phyloP scores from a whole-genome alignment of 2,329 filamentous ascomycete species.

The Allantophomopsis cytisporea region DNA sequence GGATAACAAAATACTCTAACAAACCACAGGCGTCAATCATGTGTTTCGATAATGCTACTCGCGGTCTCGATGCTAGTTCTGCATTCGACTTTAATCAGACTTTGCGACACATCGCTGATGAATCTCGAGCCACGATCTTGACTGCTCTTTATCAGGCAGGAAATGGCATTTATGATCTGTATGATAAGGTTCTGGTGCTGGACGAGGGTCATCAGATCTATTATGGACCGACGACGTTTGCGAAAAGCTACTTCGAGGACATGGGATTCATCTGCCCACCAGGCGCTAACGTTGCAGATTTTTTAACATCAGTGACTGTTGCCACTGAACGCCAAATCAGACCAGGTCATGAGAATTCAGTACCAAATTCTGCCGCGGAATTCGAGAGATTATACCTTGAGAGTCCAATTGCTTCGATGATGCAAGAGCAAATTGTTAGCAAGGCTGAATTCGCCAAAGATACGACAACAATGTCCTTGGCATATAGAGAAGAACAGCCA shows the following conservation, averaged over 20 bases:
- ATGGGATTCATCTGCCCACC: conserved; percentile 43
- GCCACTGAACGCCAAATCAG: conserved; percentile 42
- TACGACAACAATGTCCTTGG: background rate
- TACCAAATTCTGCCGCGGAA: conserved; percentile 51
- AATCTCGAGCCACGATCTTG: conserved; percentile 50
- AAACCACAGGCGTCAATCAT: conserved; percentile 23
- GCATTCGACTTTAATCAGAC: conserved; percentile 59
- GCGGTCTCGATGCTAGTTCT: conserved; percentile 59
- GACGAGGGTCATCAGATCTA: conserved; percentile 54
- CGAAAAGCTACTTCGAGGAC: conserved; percentile 51
- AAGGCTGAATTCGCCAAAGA: background rate
- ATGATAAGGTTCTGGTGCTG: conserved; percentile 68
- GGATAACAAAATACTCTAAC: background rate
- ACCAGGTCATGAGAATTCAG: conserved; percentile 46
- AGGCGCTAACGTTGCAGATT: conserved; percentile 49
- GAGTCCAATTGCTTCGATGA: conserved; percentile 20
- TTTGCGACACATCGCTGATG: conserved; percentile 53
- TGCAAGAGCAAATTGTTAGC: background rate
- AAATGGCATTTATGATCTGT: conserved; percentile 52
- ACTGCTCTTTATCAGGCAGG: conserved; percentile 59
- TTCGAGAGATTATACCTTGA: conserved; percentile 33
- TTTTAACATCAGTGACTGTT: conserved; percentile 54
- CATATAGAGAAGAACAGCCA: conserved; percentile 22
- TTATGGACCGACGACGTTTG: conserved; percentile 46
- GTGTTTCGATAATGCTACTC: conserved; percentile 63